Evolutionary conservation across 1,284 basidiomycete species (phyloP).

Genomic region (Marasmius fiardii): DNA sequence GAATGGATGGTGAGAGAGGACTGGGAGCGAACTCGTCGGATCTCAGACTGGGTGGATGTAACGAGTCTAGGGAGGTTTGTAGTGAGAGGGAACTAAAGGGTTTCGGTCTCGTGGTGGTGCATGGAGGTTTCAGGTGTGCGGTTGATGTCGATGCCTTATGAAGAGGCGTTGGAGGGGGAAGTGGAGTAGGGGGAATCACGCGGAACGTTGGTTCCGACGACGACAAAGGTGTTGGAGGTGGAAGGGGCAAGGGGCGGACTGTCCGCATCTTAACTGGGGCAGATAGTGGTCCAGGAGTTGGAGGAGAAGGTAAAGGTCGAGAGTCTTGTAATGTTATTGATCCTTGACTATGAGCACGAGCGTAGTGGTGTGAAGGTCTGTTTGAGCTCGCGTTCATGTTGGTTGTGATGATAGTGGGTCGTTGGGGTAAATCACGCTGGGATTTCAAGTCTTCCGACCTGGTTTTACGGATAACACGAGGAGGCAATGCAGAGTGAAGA

Average conservation of each 20-base stretch:
- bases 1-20: background rate
- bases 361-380: background rate
- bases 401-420: background rate
- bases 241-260: conserved; percentile 5
- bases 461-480: background rate
- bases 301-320: conserved; percentile 1
- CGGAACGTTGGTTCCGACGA: conserved; percentile 4
- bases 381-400: background rate
- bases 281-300: background rate
- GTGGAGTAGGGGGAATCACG: conserved; percentile 13
- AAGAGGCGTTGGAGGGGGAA: conserved; percentile 2
- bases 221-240: conserved; percentile 12
- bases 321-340: background rate
- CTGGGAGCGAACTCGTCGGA: background rate
- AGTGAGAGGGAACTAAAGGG: background rate
- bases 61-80: background rate
- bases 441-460: conserved; percentile 5
- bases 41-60: background rate
- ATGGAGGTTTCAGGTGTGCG: conserved; percentile 1
- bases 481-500: background rate
- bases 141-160: conserved; percentile 11
- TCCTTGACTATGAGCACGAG: background rate
- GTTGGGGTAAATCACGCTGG: conserved; percentile 7
- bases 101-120: no score
- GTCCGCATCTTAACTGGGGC: background rate